Evolutionary conservation across 768 basidiomycete species (phyloP), one percentile per base, ranked within the genome.

Genomic region (Hygrocybe coccinea): DNA sequence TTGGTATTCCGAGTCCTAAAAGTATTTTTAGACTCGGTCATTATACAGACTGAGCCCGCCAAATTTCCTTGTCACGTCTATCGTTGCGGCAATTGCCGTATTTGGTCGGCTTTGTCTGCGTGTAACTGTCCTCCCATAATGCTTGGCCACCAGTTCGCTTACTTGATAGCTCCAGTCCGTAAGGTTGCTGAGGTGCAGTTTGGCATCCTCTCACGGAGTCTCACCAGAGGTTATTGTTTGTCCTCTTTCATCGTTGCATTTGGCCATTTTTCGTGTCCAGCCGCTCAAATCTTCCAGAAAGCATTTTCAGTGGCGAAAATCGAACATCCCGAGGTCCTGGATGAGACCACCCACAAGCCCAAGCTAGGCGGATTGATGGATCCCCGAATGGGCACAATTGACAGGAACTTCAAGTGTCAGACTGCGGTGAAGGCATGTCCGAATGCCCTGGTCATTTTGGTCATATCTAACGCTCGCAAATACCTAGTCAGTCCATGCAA

Each of bases 391-490:
- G 97, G 97, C 38, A 99, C 93, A 25, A 95, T 95, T 64, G 93
- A 95, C 77, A 81, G 93, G 62, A 94, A 95, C 70, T 95, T 95
- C 76, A 98, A 98, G 77, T 99, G 97, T 70, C 94, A 97, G 77
- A 98, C 97, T 98, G 97, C 71, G 95, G 94, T 62, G 97, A 99
- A 80, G 95, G 95, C 17, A 97, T 98, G 95, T 87, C 93, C 15
- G 97, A 98, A 70, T 99, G 97, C 76, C 95, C 97, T 24, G 97
- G 97, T 50, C 97, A 98, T 71, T 99, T 99, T 76, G 97, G 97
- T 54, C 95, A 98, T 70, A 92, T 99, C 66, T 97, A 99, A 74
- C 76, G 29, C 29, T 29, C 8, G 29, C 29, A 29, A 29, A 29
- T 29, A 29, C 29, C 29, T 29, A 29, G 29, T 29, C 29, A 29